Base-by-base conservation (phyloP, 2,329 filamentous ascomycete species). In the Nemania sp. region DNA sequence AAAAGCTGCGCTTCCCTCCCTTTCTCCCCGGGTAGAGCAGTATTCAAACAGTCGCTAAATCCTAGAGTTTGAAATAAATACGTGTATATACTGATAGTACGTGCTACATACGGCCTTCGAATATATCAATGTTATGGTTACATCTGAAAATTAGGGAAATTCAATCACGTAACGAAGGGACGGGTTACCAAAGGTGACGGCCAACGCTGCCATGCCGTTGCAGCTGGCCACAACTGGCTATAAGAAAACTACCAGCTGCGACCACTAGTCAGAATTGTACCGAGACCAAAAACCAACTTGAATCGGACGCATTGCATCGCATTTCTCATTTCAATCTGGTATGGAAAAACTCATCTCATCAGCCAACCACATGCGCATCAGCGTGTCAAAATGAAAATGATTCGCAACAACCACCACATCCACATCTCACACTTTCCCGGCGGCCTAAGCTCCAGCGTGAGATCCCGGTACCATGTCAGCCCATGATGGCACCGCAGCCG, bases 391-490 rank as follows among this genome's bases (percentile, higher is more conserved):
- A 11, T 15, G 3, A 49, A 50, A 35, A 62, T 62, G 59, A 51
- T n/a, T 58, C n/a, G 12, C 25, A 10, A 54, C 10, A 25, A 12
- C 17, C n/a, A 3, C 13, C 20, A 13, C 20, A 29, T 13, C 9
- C 7, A 21, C 42, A 12, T 29, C 18, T 47, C 17, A 20, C 40
- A 4, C 21, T 21, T 48, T 7, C 5, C n/a, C 20, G 34, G 1
- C 45, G 7, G n/a, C 17, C 13, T 10, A 15, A n/a, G 46, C 10
- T 34, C 4, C 10, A 18, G 35, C 32, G 40, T 54, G 34, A 45
- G 43, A 34, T 15, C 35, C 15, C 15, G 45, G 29, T 63, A 58
- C 62, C 35, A 66, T 64, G 62, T 45, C 56, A 4, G 43, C 29
- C 12, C 62, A 62, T 25, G 35, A 61, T 59, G 57, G 57, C 17